These are phyloP conservation scores for Lophiostoma macrostomum DNA, from an alignment of 495 filamentous ascomycete species.

Conservation along the genomic window DNA sequence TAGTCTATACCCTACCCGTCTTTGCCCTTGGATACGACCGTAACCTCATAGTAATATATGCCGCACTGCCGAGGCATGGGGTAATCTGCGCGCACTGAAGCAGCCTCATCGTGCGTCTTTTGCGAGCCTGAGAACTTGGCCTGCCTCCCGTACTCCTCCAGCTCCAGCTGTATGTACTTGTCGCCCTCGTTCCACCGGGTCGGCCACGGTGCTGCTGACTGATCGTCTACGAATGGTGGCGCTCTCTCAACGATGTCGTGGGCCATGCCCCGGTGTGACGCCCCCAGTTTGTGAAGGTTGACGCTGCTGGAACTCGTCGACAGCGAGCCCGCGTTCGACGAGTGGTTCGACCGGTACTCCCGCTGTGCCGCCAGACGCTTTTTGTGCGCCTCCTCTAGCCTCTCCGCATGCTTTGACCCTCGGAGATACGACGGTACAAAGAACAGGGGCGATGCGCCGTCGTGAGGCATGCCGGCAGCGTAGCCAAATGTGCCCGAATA, in stretches of 20 bases:
- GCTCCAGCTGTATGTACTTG: conserved; percentile 69
- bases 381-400: conserved; percentile 63
- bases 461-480: conserved; percentile 11
- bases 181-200: conserved; percentile 78
- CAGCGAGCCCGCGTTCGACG: conserved; percentile 48
- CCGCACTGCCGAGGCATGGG: conserved; percentile 90
- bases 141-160: conserved; percentile 71
- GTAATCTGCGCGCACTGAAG: conserved; percentile 78
- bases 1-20: conserved; percentile 68
- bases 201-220: conserved; percentile 64
- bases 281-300: conserved; percentile 62
- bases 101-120: conserved; percentile 74
- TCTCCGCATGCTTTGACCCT: conserved; percentile 71
- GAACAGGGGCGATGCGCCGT: conserved; percentile 46
- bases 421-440: conserved; percentile 80
- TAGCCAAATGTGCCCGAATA: conserved; percentile 59
- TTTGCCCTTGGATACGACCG: conserved; percentile 76
- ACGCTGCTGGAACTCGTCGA: conserved; percentile 62
- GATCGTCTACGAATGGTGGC: conserved; percentile 56
- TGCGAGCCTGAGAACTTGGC: conserved; percentile 66
- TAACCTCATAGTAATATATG: conserved; percentile 95
- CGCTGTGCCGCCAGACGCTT: conserved; percentile 55
- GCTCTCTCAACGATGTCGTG: conserved; percentile 83
- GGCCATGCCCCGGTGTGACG: conserved; percentile 76
- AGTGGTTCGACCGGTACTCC: conserved; percentile 38